Base-by-base conservation (phyloP, 2,329 filamentous ascomycete genomes). In the Colletotrichum incanum region DNA sequence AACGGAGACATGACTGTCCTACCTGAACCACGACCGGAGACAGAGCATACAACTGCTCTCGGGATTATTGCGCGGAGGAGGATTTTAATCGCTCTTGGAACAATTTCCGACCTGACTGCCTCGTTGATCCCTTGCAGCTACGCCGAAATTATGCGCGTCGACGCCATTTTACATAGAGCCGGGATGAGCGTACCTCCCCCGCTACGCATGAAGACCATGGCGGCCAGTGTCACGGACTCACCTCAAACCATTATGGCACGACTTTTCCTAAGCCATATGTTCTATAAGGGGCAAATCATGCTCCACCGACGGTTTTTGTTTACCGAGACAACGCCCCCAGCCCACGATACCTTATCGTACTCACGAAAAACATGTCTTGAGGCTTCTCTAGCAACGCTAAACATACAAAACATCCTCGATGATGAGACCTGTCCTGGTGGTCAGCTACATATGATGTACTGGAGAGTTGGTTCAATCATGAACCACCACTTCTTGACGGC, bases 21-120 rank as follows among this genome's bases (percentile, higher is more conserved):
- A 3, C 85, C 85, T 6, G 80, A 81, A 0, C 76, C 78, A 1
- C 76, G 80, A 2, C 78, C 80, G 0, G 78, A 81, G 31, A 79
- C 71, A 1, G 78, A 81, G 41, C 50, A 75, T 3, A 81, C 79
- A 1, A 76, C 78, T 0, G 71, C 75, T 2, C 47, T 80, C 28
- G 73, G 76, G 5, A 59, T 74, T 5, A 65, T 80, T 12, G 73
- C 76, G 5, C 79, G 68, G 28, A 23, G 47, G 26, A 41, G 76
- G 3, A 60, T 77, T 45, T 65, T 76, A 2, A 70, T 79, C 11
- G 60, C 56, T 6, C 70, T 76, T 1, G 75, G 80, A 60, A 78
- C 77, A 3, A 55, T 71, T 18, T 74, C 79, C 5, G 65, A 52
- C 59, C 74, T 58, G 18, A 78, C 76, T n/a, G 66, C 77, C 1